Evolutionary conservation across 2,329 filamentous ascomycete species (phyloP), one percentile per base, ranked within the genome.

Genomic region (Fusarium sp.): DNA sequence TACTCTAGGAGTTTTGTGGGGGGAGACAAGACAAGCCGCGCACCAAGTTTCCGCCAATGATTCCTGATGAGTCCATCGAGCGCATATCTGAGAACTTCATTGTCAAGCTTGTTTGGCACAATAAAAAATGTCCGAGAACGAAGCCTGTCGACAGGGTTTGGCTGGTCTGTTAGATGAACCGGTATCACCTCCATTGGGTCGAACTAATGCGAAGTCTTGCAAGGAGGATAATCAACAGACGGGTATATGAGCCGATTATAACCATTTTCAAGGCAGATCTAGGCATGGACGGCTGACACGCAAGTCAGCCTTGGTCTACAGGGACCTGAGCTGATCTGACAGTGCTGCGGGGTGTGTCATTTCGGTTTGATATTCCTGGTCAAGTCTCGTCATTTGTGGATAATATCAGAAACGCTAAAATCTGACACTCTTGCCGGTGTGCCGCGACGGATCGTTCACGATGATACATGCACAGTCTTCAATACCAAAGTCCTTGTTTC

Each of bases 101-200:
- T 58, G 4, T 72, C 65, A 14, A 72, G 33, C 3, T 38, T 54
- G 13, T 63, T 38, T 8, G 36, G 27, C 2, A 40, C 22, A 11
- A 72, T 52, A 5, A 72, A 71, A n/a, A 72, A 71, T 1, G 65
- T 64, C 10, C 68, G 38, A 2, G 60, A 64, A 5, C 68, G 70
- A 2, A 72, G 68, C 0, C 52, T 62, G 2, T 47, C 22, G 2
- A 72, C n/a, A 0, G 64, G 68, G 7, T 40, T 70, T 1, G 60
- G 60, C 13, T 67, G 64, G 29, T 72, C 68, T 2, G 35, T 68
- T 35, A 62, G 57, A 2, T 47, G 36, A 13, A 63, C 56, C 1
- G 68, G 56, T 35, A 72, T 65, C 11, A 33, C 54, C 8, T 69
- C 50, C 67, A 69, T 66, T 59, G 20, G 1, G 18, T 20, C 6